These are phyloP conservation scores for Citeromyces nyonsensis DNA, from an alignment of 805 yeast genomes.

Conservation along the genomic window DNA sequence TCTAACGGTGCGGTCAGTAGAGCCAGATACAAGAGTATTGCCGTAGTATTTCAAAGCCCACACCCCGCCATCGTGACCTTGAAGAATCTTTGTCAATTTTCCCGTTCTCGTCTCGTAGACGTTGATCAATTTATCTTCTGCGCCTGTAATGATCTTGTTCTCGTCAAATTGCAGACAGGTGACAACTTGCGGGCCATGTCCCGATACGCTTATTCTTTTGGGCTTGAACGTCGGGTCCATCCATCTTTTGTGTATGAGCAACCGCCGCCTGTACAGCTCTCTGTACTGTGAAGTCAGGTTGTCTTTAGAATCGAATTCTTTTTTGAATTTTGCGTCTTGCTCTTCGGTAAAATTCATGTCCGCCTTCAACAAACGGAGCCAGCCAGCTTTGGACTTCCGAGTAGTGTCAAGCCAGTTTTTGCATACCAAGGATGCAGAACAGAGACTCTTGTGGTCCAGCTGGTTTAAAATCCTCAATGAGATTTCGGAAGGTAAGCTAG, in stretches of 20 bases:
- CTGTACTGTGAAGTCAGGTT: conserved; percentile 17
- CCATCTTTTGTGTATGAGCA: conserved; percentile 59
- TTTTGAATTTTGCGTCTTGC: conserved; percentile 11
- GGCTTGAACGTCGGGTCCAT: conserved; percentile 61
- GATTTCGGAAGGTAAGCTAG: conserved; percentile 63
- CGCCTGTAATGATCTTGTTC: conserved; percentile 81
- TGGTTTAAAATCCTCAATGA: conserved; percentile 45
- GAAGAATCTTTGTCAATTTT: conserved; percentile 36
- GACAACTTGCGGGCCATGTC: conserved; percentile 70
- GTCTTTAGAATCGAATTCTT: conserved; percentile 6
- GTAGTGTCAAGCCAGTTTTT: conserved; percentile 56
- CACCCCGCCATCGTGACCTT: conserved; percentile 95
- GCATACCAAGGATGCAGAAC: conserved; percentile 49
- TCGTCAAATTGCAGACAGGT: conserved; percentile 92
- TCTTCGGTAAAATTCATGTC: conserved; percentile 42
- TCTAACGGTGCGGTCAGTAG: conserved; percentile 88
- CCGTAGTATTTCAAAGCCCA: conserved; percentile 92
- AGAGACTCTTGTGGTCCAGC: conserved; percentile 48
- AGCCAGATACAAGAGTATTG: conserved; percentile 78
- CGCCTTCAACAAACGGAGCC: conserved; percentile 49
- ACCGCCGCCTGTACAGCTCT: conserved; percentile 44
- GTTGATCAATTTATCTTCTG: conserved; percentile 73
- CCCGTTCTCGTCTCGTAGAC: conserved; percentile 73
- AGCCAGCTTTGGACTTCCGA: conserved; percentile 41
- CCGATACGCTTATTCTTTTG: conserved; percentile 43